These are phyloP conservation scores for Brasenia schreberi DNA, from an alignment of 164 flowering plant genomes.

Conservation along the genomic window DNA sequence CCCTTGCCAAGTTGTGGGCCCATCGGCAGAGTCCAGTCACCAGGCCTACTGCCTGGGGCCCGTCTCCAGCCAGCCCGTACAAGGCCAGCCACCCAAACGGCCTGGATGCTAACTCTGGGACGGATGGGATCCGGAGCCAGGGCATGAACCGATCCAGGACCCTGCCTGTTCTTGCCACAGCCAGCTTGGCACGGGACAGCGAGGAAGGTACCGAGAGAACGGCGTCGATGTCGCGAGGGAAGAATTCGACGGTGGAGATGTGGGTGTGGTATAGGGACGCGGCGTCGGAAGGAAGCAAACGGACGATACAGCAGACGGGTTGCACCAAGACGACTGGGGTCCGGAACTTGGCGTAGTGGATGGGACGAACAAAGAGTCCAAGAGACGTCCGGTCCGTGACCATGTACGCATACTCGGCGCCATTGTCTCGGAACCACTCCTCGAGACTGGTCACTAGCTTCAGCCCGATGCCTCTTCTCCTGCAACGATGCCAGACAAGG, in stretches of 20 bases:
- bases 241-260: conserved; percentile 81
- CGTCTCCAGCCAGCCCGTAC: conserved; percentile 87
- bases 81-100: conserved; percentile 78
- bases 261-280: conserved; percentile 60
- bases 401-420: conserved; percentile 85
- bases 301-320: conserved; percentile 56
- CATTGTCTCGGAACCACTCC: conserved; percentile 66
- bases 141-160: conserved; percentile 56
- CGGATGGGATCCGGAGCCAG: conserved; percentile 63
- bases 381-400: conserved; percentile 87
- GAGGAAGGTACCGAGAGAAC: conserved; percentile 74
- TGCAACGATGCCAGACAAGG: conserved; percentile 10
- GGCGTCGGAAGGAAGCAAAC: conserved; percentile 48
- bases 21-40: conserved; percentile 39
- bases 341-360: conserved; percentile 80
- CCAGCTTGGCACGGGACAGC: conserved; percentile 50
- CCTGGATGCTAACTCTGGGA: conserved; percentile 63
- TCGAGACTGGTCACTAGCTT: conserved; percentile 54
- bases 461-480: conserved; percentile 81
- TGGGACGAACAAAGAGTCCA: conserved; percentile 61
- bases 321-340: conserved; percentile 76
- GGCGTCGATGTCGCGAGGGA: conserved; percentile 85
- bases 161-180: conserved; percentile 48
- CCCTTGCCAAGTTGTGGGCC: conserved; percentile 78
- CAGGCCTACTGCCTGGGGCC: conserved; percentile 35